Conservation (phyloP, 2,329 filamentous ascomycete species). For the Cladosporium colombiae region DNA sequence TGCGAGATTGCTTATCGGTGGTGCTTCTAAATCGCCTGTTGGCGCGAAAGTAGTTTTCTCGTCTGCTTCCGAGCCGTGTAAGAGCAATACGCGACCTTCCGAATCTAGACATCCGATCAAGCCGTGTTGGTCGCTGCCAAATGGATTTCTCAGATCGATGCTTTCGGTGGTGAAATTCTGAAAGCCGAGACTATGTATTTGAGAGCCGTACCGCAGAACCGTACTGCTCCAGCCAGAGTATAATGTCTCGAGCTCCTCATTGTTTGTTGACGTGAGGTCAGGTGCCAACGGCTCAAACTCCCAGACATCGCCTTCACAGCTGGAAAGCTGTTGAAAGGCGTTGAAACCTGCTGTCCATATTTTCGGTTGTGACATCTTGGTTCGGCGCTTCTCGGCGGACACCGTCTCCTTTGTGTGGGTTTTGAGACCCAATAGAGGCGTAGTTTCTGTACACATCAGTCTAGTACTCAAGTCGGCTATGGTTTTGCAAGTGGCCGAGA, state of each 20-base stretch:
- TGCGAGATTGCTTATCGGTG: slow-evolving; percentile 30
- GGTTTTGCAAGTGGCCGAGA: background rate
- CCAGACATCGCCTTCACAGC: slow-evolving; percentile 24
- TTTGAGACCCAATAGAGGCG: background rate
- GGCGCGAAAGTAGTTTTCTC: background rate
- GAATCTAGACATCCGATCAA: slow-evolving; percentile 32
- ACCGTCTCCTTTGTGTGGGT: background rate
- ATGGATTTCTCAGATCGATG: slow-evolving; percentile 16
- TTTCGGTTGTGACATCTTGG: background rate
- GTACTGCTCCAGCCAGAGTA: slow-evolving; percentile 39
- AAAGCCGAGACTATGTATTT: slow-evolving; percentile 23
- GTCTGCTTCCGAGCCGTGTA: slow-evolving; percentile 3
- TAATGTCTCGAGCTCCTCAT: slow-evolving; percentile 24
- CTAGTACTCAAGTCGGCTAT: background rate
- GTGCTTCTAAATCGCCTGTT: slow-evolving; percentile 13
- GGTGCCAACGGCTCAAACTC: slow-evolving; percentile 19
- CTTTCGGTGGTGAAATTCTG: slow-evolving; percentile 22
- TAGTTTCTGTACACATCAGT: background rate
- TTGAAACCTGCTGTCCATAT: slow-evolving; percentile 35
- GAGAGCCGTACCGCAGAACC: slow-evolving; percentile 22
- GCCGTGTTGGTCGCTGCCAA: slow-evolving; percentile 37
- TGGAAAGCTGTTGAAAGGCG: slow-evolving; percentile 30
- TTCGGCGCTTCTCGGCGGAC: background rate
- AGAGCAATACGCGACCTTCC: slow-evolving; percentile 29
- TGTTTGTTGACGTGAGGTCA: background rate